Evolutionary conservation across 805 yeast species (phyloP).

Genomic region (Wickerhamomyces chambardii): DNA sequence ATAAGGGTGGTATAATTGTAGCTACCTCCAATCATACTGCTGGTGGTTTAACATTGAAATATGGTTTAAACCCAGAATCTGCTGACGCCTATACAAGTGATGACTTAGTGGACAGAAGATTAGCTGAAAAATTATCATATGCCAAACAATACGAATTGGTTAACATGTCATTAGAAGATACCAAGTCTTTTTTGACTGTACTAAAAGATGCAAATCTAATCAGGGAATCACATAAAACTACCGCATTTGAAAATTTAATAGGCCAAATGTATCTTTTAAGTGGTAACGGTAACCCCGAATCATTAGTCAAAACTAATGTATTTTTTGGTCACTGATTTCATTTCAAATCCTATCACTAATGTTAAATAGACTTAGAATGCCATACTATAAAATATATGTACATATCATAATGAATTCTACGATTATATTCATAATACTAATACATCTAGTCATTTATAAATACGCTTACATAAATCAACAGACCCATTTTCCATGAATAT

Average conservation of each 20-base stretch:
- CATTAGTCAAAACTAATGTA: too few relatives aligned
- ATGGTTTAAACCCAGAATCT: slow-evolving; percentile 43
- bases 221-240: slow-evolving; percentile 24
- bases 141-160: slow-evolving; percentile 31
- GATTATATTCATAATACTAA: too few relatives aligned
- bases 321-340: too few relatives aligned
- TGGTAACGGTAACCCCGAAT: slow-evolving; percentile 56
- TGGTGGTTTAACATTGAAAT: slow-evolving; percentile 45
- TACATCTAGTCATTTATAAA: too few relatives aligned
- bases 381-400: too few relatives aligned
- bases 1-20: slow-evolving; percentile 55
- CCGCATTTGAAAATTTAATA: slow-evolving; percentile 26
- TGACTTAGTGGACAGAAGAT: slow-evolving; percentile 40
- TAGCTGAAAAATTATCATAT: slow-evolving; percentile 37
- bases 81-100: slow-evolving; percentile 48
- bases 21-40: slow-evolving; percentile 52
- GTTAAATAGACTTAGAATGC: too few relatives aligned
- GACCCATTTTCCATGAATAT: too few relatives aligned
- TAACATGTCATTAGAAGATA: slow-evolving; percentile 36
- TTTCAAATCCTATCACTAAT: too few relatives aligned
- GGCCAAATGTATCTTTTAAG: slow-evolving; percentile 43
- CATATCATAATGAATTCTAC: too few relatives aligned
- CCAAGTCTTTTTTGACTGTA: slow-evolving; percentile 29
- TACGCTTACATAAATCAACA: too few relatives aligned
- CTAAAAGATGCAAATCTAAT: slow-evolving; percentile 30